Base-by-base conservation (phyloP, 371 early-diverging fungal genomes). In the Rhizoclosmatium hyalinum region DNA sequence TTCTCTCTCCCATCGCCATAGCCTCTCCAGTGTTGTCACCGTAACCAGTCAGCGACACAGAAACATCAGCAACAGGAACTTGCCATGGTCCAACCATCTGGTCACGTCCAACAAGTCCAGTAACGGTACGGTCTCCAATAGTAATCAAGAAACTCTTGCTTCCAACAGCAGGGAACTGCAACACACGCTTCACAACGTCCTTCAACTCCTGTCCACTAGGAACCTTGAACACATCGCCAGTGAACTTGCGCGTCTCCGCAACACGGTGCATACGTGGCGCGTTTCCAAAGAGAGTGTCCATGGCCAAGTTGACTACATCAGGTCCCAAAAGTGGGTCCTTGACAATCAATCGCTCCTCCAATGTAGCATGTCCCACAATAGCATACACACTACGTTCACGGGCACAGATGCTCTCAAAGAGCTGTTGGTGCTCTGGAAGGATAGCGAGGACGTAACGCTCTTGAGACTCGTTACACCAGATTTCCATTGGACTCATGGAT, bases 391-490 rank as follows among this genome's bases (percentile, higher is more conserved):
- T 96, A 47, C 98, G 92, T 83, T 98, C 98, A 75, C 98, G 94
- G 62, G 84, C 83, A 79, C 93, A 93, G 67, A 98, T 91, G 3
- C 78, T 84, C 77, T 87, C 86, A 77, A 98, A 97, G 8, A 75
- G 79, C 5, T 80, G 88, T 64, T 94, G 77, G 68, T 87, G 85
- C 64, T 89, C 89, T 1, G 92, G 90, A 53, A 85, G 79, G 3
- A 97, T 90, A 3, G 97, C 97, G 58, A 96, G 83, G 8, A 98
- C 98, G 74, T 97, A 98, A 68, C 98, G 93, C 81, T 98, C 98
- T 84, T 98, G 98, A 54, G 95, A 91, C 83, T 98, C 98, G 68
- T 98, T 98, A 85, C 98, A 98, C 98, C 98, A 98, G 65, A 98
- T 95, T 77, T 96, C 98, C 98, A 98, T 97, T 43, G 98, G 98